phyloP scores from a whole-genome alignment of 768 basidiomycete genomes.

The Mycena galopus region DNA sequence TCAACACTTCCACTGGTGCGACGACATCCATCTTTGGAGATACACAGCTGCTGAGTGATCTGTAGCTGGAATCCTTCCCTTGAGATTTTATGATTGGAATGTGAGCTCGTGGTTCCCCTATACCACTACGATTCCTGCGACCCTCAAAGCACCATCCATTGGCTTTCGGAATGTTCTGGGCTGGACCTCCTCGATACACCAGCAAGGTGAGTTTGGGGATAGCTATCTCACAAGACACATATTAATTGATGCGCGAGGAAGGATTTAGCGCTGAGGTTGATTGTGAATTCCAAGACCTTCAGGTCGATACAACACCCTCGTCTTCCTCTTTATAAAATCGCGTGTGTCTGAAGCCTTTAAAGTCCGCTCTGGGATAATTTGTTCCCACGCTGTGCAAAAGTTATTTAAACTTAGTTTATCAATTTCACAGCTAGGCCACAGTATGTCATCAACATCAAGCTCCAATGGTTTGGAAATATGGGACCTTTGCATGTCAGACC shows the following conservation, averaged over 20 bases:
- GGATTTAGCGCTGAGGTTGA: slow-evolving; percentile 3
- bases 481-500: no score
- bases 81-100: not conserved
- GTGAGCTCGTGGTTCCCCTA: not conserved
- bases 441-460: no score
- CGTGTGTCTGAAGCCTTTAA: no score
- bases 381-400: no score
- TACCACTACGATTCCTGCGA: not conserved
- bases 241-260: not conserved
- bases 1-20: not conserved
- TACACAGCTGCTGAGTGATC: not conserved
- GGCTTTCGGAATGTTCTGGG: not conserved
- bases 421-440: no score
- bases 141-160: not conserved
- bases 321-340: no score
- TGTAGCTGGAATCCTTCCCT: not conserved
- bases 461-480: no score
- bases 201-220: not conserved
- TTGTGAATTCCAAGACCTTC: not conserved
- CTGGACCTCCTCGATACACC: not conserved
- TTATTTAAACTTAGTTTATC: no score
- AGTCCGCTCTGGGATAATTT: no score
- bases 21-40: not conserved
- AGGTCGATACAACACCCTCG: not conserved
- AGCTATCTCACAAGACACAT: no score